These are phyloP conservation scores for Cnidoscolus chayamansa DNA, from an alignment of 441 rosid species.

Conservation along the genomic window DNA sequence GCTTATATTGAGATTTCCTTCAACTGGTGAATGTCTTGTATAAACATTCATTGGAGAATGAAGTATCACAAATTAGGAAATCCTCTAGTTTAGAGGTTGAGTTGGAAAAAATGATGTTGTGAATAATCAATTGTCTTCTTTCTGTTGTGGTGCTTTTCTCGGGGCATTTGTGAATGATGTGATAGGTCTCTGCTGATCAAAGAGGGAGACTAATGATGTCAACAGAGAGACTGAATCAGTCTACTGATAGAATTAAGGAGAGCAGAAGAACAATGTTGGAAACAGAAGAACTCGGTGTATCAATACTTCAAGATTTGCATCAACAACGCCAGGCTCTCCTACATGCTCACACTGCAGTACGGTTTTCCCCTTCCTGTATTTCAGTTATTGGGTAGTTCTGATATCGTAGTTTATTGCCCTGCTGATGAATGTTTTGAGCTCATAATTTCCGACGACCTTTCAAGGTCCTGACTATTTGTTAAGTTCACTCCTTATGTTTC, in stretches of 20 bases:
- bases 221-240: conserved; percentile 58
- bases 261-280: conserved; percentile 83
- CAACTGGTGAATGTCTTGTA: not conserved
- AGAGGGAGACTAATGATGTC: conserved; percentile 69
- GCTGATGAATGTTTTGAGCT: not conserved
- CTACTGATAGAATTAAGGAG: conserved; percentile 69
- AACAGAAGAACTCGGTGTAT: conserved; percentile 92
- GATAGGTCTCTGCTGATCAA: conserved; percentile 78
- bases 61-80: not conserved
- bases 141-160: not conserved
- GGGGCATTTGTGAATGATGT: conserved; percentile 11
- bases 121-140: not conserved
- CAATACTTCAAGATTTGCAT: conserved; percentile 80
- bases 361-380: not conserved
- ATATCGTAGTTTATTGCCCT: not conserved
- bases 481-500: conserved; percentile 3
- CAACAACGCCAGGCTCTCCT: conserved; percentile 77
- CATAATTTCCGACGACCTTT: not conserved
- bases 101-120: not conserved
- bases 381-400: not conserved
- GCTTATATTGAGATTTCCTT: not conserved
- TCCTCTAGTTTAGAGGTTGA: not conserved
- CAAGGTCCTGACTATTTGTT: not conserved
- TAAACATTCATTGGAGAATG: not conserved
- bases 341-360: conserved; percentile 60